phyloP scores from a whole-genome alignment of 768 basidiomycete genomes.

The Baorangia bicolor region DNA sequence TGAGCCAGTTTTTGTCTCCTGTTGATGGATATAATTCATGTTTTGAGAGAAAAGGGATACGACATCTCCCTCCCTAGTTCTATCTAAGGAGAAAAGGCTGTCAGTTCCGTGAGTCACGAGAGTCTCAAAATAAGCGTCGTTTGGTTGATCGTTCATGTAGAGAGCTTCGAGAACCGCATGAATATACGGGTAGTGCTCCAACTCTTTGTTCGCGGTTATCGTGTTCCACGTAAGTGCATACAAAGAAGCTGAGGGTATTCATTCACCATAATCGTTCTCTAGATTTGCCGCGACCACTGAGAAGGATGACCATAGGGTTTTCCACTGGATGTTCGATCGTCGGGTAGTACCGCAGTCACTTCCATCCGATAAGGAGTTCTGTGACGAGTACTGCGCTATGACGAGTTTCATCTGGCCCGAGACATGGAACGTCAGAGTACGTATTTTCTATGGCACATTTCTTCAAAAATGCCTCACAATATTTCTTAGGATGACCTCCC shows the following conservation, averaged over 20 bases:
- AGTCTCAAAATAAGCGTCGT: no score
- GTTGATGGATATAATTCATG: not conserved
- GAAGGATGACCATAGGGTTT: not conserved
- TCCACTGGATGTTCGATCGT: constrained; percentile 12
- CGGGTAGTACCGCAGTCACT: constrained; percentile 2
- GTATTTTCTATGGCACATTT: no score
- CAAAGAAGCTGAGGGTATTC: not conserved
- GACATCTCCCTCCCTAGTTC: not conserved
- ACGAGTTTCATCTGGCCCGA: constrained; percentile 6
- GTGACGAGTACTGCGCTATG: not conserved
- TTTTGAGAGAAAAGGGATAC: not conserved
- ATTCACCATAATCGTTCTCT: not conserved
- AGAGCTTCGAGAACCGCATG: not conserved
- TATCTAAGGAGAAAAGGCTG: not conserved
- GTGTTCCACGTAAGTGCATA: not conserved
- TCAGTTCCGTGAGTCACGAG: no score
- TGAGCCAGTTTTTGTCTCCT: no score
- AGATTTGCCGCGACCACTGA: constrained; percentile 6
- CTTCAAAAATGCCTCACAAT: no score
- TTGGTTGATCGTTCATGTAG: not conserved
- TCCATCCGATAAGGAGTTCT: not conserved
- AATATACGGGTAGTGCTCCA: not conserved
- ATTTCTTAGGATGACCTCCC: no score
- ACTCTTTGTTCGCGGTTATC: not conserved
- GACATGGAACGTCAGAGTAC: no score